Evolutionary conservation across 345 rosid species (phyloP).

Genomic region (Kernera saxatilis): DNA sequence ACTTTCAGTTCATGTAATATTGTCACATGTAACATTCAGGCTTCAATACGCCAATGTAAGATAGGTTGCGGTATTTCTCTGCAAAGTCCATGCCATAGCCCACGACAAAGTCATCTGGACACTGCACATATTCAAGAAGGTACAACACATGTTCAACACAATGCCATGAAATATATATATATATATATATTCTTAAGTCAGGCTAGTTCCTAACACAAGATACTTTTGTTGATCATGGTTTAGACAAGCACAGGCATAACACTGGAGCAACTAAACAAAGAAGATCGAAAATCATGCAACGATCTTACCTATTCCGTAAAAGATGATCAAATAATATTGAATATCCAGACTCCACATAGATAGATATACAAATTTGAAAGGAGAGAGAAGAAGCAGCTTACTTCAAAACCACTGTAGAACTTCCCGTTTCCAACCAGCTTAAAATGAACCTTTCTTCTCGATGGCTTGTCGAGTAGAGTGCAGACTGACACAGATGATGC

Average conservation of each 20-base stretch:
- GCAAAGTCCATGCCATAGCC: constrained; percentile 98
- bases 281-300: not conserved
- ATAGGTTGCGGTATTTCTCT: constrained; percentile 76
- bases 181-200: not conserved
- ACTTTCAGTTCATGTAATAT: not conserved
- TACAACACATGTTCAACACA: not conserved
- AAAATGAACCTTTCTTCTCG: constrained; percentile 58
- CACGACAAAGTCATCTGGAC: constrained; percentile 79
- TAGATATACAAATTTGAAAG: not conserved
- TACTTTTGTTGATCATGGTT: not conserved
- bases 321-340: not conserved
- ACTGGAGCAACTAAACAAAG: not conserved
- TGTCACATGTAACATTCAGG: constrained; percentile 52
- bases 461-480: constrained; percentile 68
- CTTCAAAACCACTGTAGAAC: constrained; percentile 81
- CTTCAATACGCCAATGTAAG: constrained; percentile 82
- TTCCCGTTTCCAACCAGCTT: constrained; percentile 73
- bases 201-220: not conserved
- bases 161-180: not conserved
- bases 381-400: constrained; percentile 17
- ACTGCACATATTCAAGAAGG: constrained; percentile 42
- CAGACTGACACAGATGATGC: constrained; percentile 84
- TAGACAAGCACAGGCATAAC: not conserved
- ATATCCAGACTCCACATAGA: not conserved
- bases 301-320: not conserved